These are phyloP conservation scores for Microdochium bolleyi DNA, from an alignment of 2,329 filamentous ascomycete species.

Conservation along the genomic window DNA sequence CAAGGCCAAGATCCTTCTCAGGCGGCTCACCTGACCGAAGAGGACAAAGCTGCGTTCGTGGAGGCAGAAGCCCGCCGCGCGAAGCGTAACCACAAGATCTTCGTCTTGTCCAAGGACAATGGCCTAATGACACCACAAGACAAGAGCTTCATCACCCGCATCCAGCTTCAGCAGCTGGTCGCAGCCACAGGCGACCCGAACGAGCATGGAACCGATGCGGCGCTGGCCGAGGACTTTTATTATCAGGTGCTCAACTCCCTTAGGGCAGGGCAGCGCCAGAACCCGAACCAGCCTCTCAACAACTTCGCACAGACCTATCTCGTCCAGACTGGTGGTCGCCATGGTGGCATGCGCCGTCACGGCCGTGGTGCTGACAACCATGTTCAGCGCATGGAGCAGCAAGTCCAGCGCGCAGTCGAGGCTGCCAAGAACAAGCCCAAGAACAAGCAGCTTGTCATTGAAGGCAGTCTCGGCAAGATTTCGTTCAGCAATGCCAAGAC, in stretches of 20 bases:
- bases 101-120: conserved; percentile 85
- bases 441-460: conserved; percentile 93
- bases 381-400: conserved; percentile 98
- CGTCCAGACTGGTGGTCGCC: conserved; percentile 84
- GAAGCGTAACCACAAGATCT: conserved; percentile 98
- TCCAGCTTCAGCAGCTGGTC: conserved; percentile 93
- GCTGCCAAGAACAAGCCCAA: conserved; percentile 96
- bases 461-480: conserved; percentile 94
- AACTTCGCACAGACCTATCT: conserved; percentile 98
- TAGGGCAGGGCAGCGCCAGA: conserved; percentile 78
- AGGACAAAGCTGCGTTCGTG: conserved; percentile 75
- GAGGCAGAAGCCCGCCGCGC: conserved; percentile 90
- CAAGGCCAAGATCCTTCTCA: conserved; percentile 59
- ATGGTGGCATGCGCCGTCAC: conserved; percentile 66
- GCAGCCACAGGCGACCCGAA: conserved; percentile 82
- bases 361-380: conserved; percentile 88
- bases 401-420: conserved; percentile 94
- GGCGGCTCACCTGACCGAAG: conserved; percentile 69
- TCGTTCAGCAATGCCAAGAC: conserved; percentile 99
- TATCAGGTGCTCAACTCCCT: conserved; percentile 97
- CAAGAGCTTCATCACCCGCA: conserved; percentile 98
- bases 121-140: conserved; percentile 98
- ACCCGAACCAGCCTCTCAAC: conserved; percentile 85
- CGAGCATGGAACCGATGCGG: conserved; percentile 71
- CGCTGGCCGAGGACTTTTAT: conserved; percentile 90